Evolutionary conservation across 768 basidiomycete species (phyloP), one percentile per base, ranked within the genome.

Genomic region (Pleurotus giganteus): DNA sequence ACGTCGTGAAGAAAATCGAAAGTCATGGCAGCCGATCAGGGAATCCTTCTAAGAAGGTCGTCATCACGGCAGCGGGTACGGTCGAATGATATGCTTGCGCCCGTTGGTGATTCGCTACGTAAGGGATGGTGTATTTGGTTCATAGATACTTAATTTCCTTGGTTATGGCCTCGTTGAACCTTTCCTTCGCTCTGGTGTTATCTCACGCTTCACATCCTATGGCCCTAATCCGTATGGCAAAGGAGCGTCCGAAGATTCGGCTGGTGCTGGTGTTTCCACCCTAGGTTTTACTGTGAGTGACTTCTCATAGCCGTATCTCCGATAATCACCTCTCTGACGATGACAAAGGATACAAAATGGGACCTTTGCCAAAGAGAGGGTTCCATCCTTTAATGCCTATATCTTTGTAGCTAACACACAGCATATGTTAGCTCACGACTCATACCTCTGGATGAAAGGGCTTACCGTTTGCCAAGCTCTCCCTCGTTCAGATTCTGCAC

Each of bases 1-100:
- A 85, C 4, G 54, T 88, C 47, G 83, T 92, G 60, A 81, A 80
- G 67, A 68, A 68, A 45, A 78, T 90, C 47, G 88, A 90, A 69
- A 56, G 51, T 0, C 57, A 64, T 47, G 80, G 81, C 19, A 66
- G 71, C 1, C 54, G 58, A 1, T 67, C 69, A 42, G 81, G 80
- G 1, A 59, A 4, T 5, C 70, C 78, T 5, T 71, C 63, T 47
- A 65, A 70, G 44, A 68, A 72, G 36, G 79, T 93, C 61, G 72
- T 69, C 28, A 89, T 95, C 63, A 78, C 74, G 23, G 72, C 76
- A 17, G 83, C 81, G 32, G 93, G 91, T 19, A 66, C 66, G 34
- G 52, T 60, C 26, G 49, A 52, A 28, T 34, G 26, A 51, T 36
- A 34, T 36, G 17, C 17, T 51, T 51, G 17, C 44, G 9, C 6